These are phyloP conservation scores for Nicotiana obtusifolia DNA, from an alignment of 257 asterid species.

Conservation along the genomic window DNA sequence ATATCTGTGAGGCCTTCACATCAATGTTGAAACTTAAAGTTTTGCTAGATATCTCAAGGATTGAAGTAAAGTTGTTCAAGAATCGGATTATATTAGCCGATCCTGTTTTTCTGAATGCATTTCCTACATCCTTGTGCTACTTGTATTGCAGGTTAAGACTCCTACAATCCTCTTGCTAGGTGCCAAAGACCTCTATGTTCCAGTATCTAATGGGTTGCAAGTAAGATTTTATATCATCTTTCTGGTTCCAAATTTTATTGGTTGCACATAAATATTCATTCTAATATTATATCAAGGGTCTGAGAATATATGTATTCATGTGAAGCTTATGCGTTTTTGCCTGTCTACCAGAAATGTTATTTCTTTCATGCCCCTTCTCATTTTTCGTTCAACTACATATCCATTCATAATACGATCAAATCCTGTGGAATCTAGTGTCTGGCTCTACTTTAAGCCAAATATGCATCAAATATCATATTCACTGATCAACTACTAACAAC, in stretches of 20 bases:
- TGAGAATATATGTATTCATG: background rate
- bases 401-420: background rate
- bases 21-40: too few species aligned
- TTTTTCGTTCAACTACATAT: background rate
- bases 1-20: too few species aligned
- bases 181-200: constrained; percentile 89
- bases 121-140: background rate
- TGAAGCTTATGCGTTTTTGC: too few species aligned
- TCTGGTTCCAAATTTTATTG: background rate
- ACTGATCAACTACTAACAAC: too few species aligned
- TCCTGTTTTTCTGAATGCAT: background rate
- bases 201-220: constrained; percentile 73
- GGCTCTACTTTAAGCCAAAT: background rate
- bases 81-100: too few species aligned
- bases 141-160: constrained; percentile 67
- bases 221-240: constrained; percentile 33
- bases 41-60: too few species aligned
- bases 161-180: constrained; percentile 80
- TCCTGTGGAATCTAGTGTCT: background rate
- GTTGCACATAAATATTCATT: background rate
- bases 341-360: too few species aligned
- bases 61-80: too few species aligned
- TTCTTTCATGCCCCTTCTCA: background rate
- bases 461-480: too few species aligned
- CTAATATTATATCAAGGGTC: background rate